phyloP scores from a whole-genome alignment of 2,329 filamentous ascomycete genomes.

The Exophiala lecanii-corni region DNA sequence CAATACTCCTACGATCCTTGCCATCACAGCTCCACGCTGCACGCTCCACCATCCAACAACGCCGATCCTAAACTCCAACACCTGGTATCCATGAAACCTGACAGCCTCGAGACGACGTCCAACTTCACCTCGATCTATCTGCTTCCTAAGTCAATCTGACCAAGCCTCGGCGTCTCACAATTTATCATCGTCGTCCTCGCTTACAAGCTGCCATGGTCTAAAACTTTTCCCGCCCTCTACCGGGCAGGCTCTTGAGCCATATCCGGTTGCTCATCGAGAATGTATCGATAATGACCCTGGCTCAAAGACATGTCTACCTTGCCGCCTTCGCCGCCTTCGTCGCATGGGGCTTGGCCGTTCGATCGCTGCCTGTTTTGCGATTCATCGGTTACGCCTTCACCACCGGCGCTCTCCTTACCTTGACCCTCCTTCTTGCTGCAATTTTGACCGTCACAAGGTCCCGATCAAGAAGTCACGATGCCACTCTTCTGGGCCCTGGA shows the following conservation, averaged over 20 bases:
- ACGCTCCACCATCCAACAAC: too few relatives aligned
- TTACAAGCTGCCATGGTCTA: constrained; percentile 12
- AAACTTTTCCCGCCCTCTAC: constrained; percentile 6
- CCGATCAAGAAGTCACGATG: constrained; percentile 37
- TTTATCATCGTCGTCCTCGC: too few relatives aligned
- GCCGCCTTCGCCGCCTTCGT: constrained; percentile 53
- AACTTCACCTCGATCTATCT: too few relatives aligned
- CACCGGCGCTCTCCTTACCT: constrained; percentile 56
- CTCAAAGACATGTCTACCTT: constrained; percentile 40
- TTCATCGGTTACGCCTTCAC: constrained; percentile 82
- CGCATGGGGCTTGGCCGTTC: constrained; percentile 80
- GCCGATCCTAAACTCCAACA: too few relatives aligned
- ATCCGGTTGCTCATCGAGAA: constrained; percentile 8
- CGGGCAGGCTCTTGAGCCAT: constrained; percentile 15
- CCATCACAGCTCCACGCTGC: too few relatives aligned
- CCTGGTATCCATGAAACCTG: too few relatives aligned
- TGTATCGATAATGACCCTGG: constrained; percentile 38
- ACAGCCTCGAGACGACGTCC: too few relatives aligned
- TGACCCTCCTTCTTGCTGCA: constrained; percentile 57
- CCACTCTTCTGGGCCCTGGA: constrained; percentile 38
- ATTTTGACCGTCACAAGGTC: constrained; percentile 35
- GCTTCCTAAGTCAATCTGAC: too few relatives aligned
- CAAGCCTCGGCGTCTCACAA: too few relatives aligned
- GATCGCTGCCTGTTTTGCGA: constrained; percentile 77
- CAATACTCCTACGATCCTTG: too few relatives aligned